phyloP scores from a whole-genome alignment of 768 basidiomycete genomes.

The Panellus pusillus region DNA sequence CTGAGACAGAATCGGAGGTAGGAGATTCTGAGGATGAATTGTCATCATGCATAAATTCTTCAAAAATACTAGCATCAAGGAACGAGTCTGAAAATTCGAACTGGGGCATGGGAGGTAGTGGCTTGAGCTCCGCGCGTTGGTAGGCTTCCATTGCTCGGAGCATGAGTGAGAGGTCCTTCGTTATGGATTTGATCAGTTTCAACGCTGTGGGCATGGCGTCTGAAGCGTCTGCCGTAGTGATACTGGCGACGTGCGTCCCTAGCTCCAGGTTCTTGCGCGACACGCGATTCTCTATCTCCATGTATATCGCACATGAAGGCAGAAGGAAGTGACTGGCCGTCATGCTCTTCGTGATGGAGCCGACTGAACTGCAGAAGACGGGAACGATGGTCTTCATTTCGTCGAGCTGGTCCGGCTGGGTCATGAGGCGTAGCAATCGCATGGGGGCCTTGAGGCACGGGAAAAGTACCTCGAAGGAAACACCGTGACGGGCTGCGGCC shows the following conservation, averaged over 20 bases:
- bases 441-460: conserved; percentile 10
- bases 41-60: background rate
- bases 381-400: conserved; percentile 5
- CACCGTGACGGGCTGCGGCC: background rate
- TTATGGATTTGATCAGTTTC: background rate
- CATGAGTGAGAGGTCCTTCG: background rate
- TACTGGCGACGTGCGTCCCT: background rate
- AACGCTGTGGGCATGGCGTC: background rate
- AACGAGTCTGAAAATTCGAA: background rate
- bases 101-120: background rate
- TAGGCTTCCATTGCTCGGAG: conserved; percentile 13
- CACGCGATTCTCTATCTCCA: background rate
- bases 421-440: conserved; percentile 6
- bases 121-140: conserved; percentile 21
- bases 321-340: conserved; percentile 5
- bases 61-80: background rate
- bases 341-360: conserved; percentile 3
- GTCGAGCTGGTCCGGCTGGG: conserved; percentile 5
- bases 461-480: conserved; percentile 3
- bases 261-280: background rate
- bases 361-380: conserved; percentile 3
- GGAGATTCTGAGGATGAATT: no score
- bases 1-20: no score
- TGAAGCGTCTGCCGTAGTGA: background rate
- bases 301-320: background rate